Evolutionary conservation across 148 eudicot genomes (phyloP), one percentile per base, ranked within the genome.

Genomic region (Fagopyrum homotropicum): DNA sequence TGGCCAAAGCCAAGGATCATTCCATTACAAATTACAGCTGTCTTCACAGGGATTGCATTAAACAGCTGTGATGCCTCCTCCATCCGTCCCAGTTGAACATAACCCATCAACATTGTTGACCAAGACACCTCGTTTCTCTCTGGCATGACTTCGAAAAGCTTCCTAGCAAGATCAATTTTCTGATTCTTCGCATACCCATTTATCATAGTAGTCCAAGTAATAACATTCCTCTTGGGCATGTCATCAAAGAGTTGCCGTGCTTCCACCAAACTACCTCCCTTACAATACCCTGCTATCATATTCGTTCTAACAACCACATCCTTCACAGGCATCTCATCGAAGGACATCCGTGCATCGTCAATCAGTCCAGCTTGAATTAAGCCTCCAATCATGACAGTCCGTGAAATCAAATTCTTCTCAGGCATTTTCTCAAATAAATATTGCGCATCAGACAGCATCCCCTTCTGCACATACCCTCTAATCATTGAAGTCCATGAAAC

Each of bases 71-170:
- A 50, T 5, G 90, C 90, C 77, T 87, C 86, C 55, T 79, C 82
- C 57, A 83, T 85, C 47, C 90, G 78, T 74, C 90, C 90, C 71
- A 77, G 77, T 22, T 73, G 86, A 71, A 82, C 76, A 72, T 87
- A 84, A 78, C 89, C 87, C 84, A 82, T 84, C 54, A 86, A 72
- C 89, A 86, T 86, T 2, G 85, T 83, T 9, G 87, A 82, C 89
- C 89, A 87, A 12, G 86, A 77, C 46, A 84, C 86, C 75, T 87
- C 89, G 59, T 87, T 87, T 74, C 79, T 87, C 77, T 77, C 84
- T 1, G 87, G 89, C 89, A 87, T 87, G 57, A 84, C 84, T 78
- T 87, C 89, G 72, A 87, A 87, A 72, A 84, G 87, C 79, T 87
- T 87, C 77, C 89, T 83, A 16, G 86, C 89, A 75, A 81, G 72